Evolutionary conservation across 169 alveolate species (phyloP).

Genomic region (Besnoitia besnoiti): DNA sequence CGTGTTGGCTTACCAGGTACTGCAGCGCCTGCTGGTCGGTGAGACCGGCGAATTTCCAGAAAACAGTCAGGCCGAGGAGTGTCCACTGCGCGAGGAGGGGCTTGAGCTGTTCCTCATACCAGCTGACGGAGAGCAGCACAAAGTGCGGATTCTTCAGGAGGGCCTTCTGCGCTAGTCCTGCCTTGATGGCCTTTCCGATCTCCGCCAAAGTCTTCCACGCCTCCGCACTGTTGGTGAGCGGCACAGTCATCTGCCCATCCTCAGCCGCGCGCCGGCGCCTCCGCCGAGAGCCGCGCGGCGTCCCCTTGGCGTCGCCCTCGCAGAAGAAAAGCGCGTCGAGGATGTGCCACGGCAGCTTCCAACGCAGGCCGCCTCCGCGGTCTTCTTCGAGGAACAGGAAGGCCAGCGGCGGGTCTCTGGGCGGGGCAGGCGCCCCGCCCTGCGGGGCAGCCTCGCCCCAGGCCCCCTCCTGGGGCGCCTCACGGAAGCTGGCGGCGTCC

Average conservation of each 20-base stretch:
- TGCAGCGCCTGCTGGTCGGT: constrained; percentile 64
- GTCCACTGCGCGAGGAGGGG: constrained; percentile 78
- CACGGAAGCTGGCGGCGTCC: constrained; percentile 28
- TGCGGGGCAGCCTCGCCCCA: not conserved
- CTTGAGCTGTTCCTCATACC: constrained; percentile 75
- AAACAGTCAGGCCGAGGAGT: constrained; percentile 64
- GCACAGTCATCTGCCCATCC: constrained; percentile 52
- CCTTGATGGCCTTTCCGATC: constrained; percentile 60
- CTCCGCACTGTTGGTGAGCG: constrained; percentile 46
- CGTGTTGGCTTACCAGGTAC: constrained; percentile 44
- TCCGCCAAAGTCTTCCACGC: constrained; percentile 51
- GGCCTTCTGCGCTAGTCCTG: constrained; percentile 76
- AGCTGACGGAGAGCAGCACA: constrained; percentile 77
- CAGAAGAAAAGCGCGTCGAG: constrained; percentile 78
- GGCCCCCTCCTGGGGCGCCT: not conserved
- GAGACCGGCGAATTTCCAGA: constrained; percentile 33
- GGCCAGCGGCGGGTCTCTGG: constrained; percentile 18
- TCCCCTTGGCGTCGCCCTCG: constrained; percentile 17
- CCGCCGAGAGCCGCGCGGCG: too few relatives aligned
- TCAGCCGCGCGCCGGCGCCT: not conserved
- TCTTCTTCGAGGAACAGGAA: constrained; percentile 14
- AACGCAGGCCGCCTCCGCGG: constrained; percentile 74
- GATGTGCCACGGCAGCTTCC: constrained; percentile 89
- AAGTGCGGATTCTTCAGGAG: constrained; percentile 82
- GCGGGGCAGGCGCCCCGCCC: not conserved